Evolutionary conservation across 371 early-diverging fungal species (phyloP).

Genomic region (Syncephalastrum contaminatum): DNA sequence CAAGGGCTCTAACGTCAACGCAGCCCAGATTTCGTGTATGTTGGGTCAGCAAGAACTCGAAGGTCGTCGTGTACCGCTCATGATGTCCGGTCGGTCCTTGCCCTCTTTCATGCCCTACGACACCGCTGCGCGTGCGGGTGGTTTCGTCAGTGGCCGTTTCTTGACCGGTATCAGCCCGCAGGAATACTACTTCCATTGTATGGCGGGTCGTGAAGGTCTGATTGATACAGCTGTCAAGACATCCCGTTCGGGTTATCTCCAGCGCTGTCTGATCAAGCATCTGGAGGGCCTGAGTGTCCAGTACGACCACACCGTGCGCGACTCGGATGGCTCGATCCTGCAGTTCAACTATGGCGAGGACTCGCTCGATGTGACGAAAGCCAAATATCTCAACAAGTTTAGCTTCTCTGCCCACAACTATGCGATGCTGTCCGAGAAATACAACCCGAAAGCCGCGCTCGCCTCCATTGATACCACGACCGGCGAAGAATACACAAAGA

Average conservation of each 20-base stretch:
- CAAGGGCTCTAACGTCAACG: conserved; percentile 98
- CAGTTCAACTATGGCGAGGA: conserved; percentile 99
- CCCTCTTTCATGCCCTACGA: conserved; percentile 95
- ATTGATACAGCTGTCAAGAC: conserved; percentile 99
- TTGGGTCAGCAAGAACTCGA: conserved; percentile 99
- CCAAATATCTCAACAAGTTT: conserved; percentile 87
- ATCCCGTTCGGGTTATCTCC: conserved; percentile 98
- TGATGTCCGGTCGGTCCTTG: conserved; percentile 97
- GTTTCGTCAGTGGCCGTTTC: conserved; percentile 98
- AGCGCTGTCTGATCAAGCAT: conserved; percentile 99
- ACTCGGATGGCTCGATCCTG: conserved; percentile 91
- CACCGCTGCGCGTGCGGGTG: conserved; percentile 92
- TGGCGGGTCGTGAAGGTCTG: conserved; percentile 99
- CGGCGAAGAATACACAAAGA: conserved; percentile 79
- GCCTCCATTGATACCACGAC: conserved; percentile 72
- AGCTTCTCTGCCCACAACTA: conserved; percentile 94
- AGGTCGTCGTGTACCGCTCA: conserved; percentile 98
- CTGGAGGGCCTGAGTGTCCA: conserved; percentile 96
- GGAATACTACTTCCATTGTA: conserved; percentile 92
- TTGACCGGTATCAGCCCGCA: conserved; percentile 99
- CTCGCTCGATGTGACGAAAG: conserved; percentile 97
- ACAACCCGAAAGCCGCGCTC: conserved; percentile 73
- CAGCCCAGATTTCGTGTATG: conserved; percentile 98
- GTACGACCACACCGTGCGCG: conserved; percentile 98
- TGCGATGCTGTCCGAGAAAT: conserved; percentile 76